phyloP scores from a whole-genome alignment of 495 filamentous ascomycete species.

The Chaetomidium leptoderma region DNA sequence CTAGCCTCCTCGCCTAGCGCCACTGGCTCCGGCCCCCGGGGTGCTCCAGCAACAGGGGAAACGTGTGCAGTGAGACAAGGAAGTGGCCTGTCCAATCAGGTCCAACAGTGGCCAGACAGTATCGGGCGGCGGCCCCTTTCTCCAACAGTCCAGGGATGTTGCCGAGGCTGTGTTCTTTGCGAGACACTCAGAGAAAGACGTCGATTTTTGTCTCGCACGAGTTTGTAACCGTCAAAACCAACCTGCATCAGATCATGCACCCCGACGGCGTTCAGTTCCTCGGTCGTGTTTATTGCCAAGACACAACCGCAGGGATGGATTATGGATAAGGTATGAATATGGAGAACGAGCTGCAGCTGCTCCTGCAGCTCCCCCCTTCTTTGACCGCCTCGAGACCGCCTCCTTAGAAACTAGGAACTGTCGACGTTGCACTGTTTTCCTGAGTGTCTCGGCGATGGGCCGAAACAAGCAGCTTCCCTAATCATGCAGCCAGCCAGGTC shows the following conservation, averaged over 20 bases:
- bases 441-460: background rate
- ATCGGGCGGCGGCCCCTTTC: too few species aligned
- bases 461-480: background rate
- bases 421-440: background rate
- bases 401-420: background rate
- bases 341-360: background rate
- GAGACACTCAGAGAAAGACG: background rate
- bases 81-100: slow-evolving; percentile 10
- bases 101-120: background rate
- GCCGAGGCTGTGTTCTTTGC: slow-evolving; percentile 10
- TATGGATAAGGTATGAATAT: background rate
- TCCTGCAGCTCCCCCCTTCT: too few species aligned
- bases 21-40: slow-evolving; percentile 7
- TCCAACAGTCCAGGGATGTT: background rate
- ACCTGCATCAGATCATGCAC: background rate
- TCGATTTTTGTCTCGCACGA: background rate
- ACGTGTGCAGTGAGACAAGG: background rate
- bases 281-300: slow-evolving; percentile 1
- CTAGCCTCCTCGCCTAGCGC: too few species aligned
- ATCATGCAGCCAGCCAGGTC: slow-evolving; percentile 4
- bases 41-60: slow-evolving; percentile 11
- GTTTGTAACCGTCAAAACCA: background rate
- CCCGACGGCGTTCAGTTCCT: background rate
- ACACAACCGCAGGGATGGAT: background rate
- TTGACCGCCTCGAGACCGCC: slow-evolving; percentile 2